Base-by-base conservation (phyloP, 768 basidiomycete species). In the Suillus occidentalis region DNA sequence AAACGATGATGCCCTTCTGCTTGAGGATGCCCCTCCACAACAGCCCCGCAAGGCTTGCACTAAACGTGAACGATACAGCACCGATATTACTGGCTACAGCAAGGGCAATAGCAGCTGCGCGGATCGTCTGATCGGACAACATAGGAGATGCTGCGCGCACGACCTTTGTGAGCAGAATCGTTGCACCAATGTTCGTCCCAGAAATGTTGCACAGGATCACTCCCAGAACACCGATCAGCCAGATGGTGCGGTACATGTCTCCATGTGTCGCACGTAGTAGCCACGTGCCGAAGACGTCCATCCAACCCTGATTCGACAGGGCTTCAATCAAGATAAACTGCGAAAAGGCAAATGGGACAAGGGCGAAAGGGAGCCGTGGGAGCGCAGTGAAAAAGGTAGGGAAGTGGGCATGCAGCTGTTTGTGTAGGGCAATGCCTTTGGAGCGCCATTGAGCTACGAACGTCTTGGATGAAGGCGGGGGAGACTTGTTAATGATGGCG, bases 241-340 rank as follows among this genome's bases (percentile, higher is more conserved):
- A 90, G 40, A 90, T 81, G 6, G 84, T 79, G 4, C 84, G 80
- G 62, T 82, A 77, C 65, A 85, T 80, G 55, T 83, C 67, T 0
- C 77, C 69, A 1, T 64, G 60, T 0, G 81, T 81, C 20, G 76
- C 88, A 71, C 69, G 80, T 61, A 80, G 72, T 42, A 89, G 80
- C 91, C 92, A 93, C 3, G 69, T 69, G 0, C 87, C 89, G 72
- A 96, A 97, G 28, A 95, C 82, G 14, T 86, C 82, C 10, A 97
- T 93, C 95, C 96, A 99, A 34, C 94, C 94, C 65, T 89, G 87
- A 66, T 87, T 83, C 14, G 87, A 82, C 7, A 99, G 83, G 0
- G 84, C 91, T 72, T 96, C 91, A 64, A 97, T 93, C 63, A 99
- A 86, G 68, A 98, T 94, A 79, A 99, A 98, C 76, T 96, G 94